Conservation (phyloP, 208 protist genomes). For the Kentomonas sorsogonicus region DNA sequence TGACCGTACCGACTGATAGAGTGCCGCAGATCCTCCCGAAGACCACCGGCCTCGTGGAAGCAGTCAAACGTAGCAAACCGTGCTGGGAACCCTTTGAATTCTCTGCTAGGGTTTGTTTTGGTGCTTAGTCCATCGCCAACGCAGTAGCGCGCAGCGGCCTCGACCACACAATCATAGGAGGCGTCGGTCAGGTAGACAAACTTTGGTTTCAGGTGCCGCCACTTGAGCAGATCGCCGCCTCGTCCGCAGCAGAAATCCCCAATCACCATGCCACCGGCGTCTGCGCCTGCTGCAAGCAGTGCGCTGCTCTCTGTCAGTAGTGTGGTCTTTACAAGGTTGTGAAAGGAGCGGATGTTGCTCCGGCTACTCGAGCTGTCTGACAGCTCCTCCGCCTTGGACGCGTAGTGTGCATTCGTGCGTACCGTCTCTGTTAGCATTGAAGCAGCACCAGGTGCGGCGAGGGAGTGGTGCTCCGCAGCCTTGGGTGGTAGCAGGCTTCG, state of each 20-base stretch:
- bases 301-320: conserved; percentile 13
- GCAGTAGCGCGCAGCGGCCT: conserved; percentile 65
- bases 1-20: conserved; percentile 6
- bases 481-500: no score
- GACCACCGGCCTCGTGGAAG: conserved; percentile 33
- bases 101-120: conserved; percentile 24
- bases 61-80: conserved; percentile 63
- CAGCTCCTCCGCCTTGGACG: conserved; percentile 35
- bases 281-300: conserved; percentile 2
- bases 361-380: conserved; percentile 16
- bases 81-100: conserved; percentile 39
- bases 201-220: conserved; percentile 38
- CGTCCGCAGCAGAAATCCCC: conserved; percentile 77
- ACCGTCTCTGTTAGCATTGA: conserved; percentile 14
- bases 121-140: conserved; percentile 55
- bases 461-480: neutral
- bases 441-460: neutral
- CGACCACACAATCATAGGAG: conserved; percentile 61
- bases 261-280: conserved; percentile 51
- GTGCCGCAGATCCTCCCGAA: conserved; percentile 19
- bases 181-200: conserved; percentile 68
- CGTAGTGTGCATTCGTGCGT: conserved; percentile 60
- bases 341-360: conserved; percentile 54
- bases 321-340: conserved; percentile 70
- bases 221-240: conserved; percentile 77